Conservation (phyloP, 2,329 filamentous ascomycete genomes). For the Mariannaea elegans region DNA sequence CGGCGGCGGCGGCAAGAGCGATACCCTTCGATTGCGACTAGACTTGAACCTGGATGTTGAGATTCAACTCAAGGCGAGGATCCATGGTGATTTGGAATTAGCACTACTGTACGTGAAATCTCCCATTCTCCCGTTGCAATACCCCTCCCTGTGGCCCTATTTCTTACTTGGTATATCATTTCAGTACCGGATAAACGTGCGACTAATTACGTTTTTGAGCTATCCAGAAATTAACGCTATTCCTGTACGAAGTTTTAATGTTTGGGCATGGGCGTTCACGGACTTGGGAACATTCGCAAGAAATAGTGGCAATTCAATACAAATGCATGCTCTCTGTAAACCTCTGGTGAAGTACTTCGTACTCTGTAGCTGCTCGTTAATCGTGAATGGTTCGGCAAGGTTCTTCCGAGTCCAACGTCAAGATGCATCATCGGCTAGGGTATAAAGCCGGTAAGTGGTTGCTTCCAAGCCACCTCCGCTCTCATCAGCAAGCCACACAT, state of each 20-base stretch:
- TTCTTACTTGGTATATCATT: conserved; percentile 40
- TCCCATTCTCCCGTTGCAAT: not conserved
- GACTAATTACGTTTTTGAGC: conserved; percentile 25
- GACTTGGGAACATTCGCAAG: not conserved
- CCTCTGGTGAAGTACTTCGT: not conserved
- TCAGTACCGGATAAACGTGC: conserved; percentile 38
- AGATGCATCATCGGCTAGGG: conserved; percentile 19
- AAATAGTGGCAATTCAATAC: not conserved
- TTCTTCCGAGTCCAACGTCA: conserved; percentile 23
- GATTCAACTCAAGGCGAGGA: conserved; percentile 85
- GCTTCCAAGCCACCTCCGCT: not conserved
- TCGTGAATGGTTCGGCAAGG: not conserved
- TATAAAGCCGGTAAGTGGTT: not conserved
- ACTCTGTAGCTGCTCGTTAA: not conserved
- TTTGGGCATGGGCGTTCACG: conserved; percentile 7
- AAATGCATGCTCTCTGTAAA: not conserved
- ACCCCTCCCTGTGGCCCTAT: conserved; percentile 24
- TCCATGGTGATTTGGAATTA: conserved; percentile 84
- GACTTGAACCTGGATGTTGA: conserved; percentile 87
- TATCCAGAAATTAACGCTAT: conserved; percentile 38
- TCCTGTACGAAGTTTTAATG: conserved; percentile 12
- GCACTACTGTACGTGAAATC: conserved; percentile 66
- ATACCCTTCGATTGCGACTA: conserved; percentile 73
- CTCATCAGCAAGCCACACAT: not conserved
- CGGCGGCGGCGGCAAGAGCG: conserved; percentile 58